These are phyloP conservation scores for Cyberlindnera xylosilytica DNA, from an alignment of 805 yeast genomes.

Conservation along the genomic window DNA sequence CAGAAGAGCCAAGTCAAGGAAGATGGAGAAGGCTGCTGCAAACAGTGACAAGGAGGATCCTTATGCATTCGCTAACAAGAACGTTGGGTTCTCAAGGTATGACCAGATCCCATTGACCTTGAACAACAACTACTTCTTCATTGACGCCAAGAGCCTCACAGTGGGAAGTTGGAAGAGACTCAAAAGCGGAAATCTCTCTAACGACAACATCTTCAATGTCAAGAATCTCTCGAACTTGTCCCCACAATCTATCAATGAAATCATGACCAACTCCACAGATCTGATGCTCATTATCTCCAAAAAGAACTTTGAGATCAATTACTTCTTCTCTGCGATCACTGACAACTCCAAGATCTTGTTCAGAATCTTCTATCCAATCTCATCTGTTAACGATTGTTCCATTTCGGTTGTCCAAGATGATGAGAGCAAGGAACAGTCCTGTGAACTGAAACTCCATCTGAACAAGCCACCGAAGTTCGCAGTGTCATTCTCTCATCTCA, in stretches of 20 bases:
- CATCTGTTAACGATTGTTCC: constrained; percentile 57
- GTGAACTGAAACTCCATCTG: constrained; percentile 49
- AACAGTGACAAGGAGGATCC: constrained; percentile 20
- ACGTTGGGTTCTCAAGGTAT: constrained; percentile 27
- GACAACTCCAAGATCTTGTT: constrained; percentile 62
- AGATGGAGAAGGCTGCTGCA: constrained; percentile 49
- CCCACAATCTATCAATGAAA: constrained; percentile 59
- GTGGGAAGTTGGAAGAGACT: constrained; percentile 83
- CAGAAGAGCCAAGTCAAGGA: constrained; percentile 74
- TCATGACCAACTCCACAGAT: constrained; percentile 66
- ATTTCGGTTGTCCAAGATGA: constrained; percentile 34
- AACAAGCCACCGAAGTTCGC: constrained; percentile 73
- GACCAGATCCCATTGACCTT: constrained; percentile 48
- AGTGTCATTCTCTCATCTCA: constrained; percentile 63
- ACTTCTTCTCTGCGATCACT: constrained; percentile 72
- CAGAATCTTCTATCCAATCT: constrained; percentile 67
- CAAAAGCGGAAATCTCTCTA: constrained; percentile 53
- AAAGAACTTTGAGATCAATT: constrained; percentile 69
- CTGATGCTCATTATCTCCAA: constrained; percentile 66
- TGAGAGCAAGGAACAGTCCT: constrained; percentile 26
- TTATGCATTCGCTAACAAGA: constrained; percentile 9
- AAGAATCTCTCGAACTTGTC: constrained; percentile 56
- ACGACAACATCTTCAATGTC: constrained; percentile 35
- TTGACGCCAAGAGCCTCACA: constrained; percentile 64
- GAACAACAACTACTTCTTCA: constrained; percentile 65